phyloP scores from a whole-genome alignment of 305 asterid species.

The Plantago rigida region DNA sequence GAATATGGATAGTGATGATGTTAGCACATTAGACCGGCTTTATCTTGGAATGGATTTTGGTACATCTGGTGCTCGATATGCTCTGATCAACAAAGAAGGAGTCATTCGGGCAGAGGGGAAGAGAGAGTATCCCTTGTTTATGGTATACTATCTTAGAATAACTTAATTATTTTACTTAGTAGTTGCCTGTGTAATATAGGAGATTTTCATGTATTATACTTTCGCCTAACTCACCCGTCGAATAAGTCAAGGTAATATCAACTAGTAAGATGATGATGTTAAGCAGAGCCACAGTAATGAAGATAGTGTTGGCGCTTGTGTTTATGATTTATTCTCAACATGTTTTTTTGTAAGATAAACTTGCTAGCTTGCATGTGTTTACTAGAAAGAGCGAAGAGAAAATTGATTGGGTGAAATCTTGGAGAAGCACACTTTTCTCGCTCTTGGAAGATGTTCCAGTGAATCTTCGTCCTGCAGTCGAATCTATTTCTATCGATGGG shows the following conservation, averaged over 20 bases:
- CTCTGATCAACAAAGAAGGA: constrained; percentile 57
- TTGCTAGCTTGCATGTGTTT: constrained; percentile 35
- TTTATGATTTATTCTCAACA: neutral
- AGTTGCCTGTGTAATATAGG: neutral
- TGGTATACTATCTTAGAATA: constrained; percentile 34
- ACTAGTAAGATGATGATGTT: too few species aligned
- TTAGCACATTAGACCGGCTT: constrained; percentile 36
- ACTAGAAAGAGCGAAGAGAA: constrained; percentile 75
- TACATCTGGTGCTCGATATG: constrained; percentile 86
- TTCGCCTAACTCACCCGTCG: neutral
- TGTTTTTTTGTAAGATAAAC: constrained; percentile 25
- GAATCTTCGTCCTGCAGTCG: constrained; percentile 44
- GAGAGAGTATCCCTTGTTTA: constrained; percentile 62
- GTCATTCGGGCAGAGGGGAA: constrained; percentile 57
- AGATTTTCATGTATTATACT: too few species aligned
- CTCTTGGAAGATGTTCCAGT: constrained; percentile 73
- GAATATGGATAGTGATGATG: constrained; percentile 27
- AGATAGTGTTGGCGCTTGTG: too few species aligned
- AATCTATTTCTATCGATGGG: constrained; percentile 78
- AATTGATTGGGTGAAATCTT: constrained; percentile 73
- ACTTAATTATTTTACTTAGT: neutral
- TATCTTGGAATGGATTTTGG: constrained; percentile 96
- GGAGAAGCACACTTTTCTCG: constrained; percentile 66
- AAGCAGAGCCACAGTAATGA: too few species aligned
- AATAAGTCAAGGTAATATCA: neutral